Percentiles rank a stretch among this genome's conserved stretches.
Evolutionary conservation across 176 grass and related monocot genomes (phyloP).

Genomic region (Ensete ventricosum): DNA sequence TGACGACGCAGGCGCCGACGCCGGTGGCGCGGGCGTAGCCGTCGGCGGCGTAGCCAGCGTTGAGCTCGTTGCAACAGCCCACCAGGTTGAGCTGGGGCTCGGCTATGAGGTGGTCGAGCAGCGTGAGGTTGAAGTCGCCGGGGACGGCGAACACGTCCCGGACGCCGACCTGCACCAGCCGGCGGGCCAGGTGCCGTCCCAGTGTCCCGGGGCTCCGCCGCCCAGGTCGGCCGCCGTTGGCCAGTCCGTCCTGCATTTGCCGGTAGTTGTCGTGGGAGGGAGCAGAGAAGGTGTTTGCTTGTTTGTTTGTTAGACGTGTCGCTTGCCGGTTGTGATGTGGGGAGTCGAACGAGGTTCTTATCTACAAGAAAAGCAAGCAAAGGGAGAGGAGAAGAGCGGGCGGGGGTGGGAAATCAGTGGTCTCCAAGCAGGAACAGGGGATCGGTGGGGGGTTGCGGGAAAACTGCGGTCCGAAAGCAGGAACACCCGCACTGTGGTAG

Average conservation of each 20-base stretch:
- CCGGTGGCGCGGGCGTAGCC: conserved; percentile 15
- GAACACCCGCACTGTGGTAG: no score
- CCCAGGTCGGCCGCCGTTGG: not conserved
- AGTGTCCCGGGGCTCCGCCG: conserved; percentile 1
- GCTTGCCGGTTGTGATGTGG: not conserved
- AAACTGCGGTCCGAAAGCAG: no score
- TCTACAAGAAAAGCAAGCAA: not conserved
- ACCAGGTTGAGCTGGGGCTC: conserved; percentile 15
- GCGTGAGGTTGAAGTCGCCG: conserved; percentile 17
- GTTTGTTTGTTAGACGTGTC: not conserved
- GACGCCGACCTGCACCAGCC: conserved; percentile 13
- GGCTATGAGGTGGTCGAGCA: conserved; percentile 15
- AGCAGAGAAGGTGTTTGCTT: not conserved
- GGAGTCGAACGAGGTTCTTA: not conserved
- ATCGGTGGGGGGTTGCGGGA: no score
- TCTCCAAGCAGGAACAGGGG: no score
- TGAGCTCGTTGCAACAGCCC: conserved; percentile 21
- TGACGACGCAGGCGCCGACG: conserved; percentile 18
- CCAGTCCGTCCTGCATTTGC: not conserved
- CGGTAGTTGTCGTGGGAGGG: not conserved
- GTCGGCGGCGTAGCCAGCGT: conserved; percentile 15
- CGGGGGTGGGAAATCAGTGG: no score
- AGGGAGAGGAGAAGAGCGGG: not conserved
- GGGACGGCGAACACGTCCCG: conserved; percentile 10
- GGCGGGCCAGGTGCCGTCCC: conserved; percentile 7